Evolutionary conservation across 495 filamentous ascomycete genomes (phyloP), one percentile per base, ranked within the genome.

Genomic region (Aspergillus haitiensis): DNA sequence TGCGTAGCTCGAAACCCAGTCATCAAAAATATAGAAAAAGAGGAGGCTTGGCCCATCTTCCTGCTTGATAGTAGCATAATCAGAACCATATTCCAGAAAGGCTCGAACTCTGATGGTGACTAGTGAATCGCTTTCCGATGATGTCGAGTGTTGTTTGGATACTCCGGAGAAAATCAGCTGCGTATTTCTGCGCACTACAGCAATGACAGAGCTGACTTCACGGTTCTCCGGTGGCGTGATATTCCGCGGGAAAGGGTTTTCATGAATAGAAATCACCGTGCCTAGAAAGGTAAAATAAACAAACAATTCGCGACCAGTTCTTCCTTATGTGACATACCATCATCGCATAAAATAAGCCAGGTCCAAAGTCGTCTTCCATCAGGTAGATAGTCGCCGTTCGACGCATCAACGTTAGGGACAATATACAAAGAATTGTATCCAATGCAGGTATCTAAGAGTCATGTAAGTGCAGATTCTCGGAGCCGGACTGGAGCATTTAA

Each of bases 1-100:
- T 21, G 77, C 75, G 65, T 87, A 90, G 59, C 81, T 87, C 7
- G 85, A 85, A 45, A 85, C 79, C 88, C 89, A 95, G 70, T 94
- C 90, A 64, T 96, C 91, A 63, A 94, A 95, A 6, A 96, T 79
- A 67, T 93, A 94, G 69, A 91, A 93, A 65, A 93, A 90, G 11
- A 96, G 77, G 33, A 92, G 72, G 59, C 90, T 90, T 0, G 91
- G 80, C 4, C 84, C 82, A 63, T 92, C 88, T n/a, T 79, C 72
- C 33, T 75, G 78, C 51, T 76, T 78, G 50, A 80, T 79, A 40
- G 65, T 72, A 21, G 72, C 69, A 37, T 70, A 67, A 18, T 73
- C 70, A 2, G 69, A 67, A 13, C 66, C 64, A 10, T 59, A 47
- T 37, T 74, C 70, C 27, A 62, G 64, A 50, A 75, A 73, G 49